phyloP scores from a whole-genome alignment of 2,329 filamentous ascomycete genomes.

The Aspergillus ochraceoroseus region DNA sequence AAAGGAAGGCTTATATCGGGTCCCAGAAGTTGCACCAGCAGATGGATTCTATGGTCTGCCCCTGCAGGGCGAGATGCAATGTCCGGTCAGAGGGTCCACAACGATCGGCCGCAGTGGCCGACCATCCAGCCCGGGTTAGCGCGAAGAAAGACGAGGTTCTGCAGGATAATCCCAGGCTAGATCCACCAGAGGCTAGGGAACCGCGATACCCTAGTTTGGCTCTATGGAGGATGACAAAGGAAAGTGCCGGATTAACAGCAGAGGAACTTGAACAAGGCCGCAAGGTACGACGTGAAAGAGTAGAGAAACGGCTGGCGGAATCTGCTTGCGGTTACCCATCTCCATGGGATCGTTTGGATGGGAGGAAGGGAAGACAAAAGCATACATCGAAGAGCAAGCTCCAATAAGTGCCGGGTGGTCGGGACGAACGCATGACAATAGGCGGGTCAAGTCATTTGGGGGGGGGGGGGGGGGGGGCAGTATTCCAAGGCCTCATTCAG shows the following conservation, averaged over 20 bases:
- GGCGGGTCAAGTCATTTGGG: too few relatives aligned
- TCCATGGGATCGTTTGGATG: background rate
- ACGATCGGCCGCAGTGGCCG: background rate
- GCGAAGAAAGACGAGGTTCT: too few relatives aligned
- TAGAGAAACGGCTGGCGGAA: background rate
- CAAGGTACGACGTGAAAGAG: slow-evolving; percentile 3
- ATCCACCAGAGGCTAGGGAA: background rate
- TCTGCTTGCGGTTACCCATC: background rate
- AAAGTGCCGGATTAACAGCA: background rate
- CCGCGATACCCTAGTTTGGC: background rate
- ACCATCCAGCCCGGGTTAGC: too few relatives aligned
- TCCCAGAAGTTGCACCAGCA: too few relatives aligned
- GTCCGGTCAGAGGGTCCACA: background rate
- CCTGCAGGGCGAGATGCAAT: too few relatives aligned
- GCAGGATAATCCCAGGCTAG: too few relatives aligned
- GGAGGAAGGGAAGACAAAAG: background rate
- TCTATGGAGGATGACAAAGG: background rate
- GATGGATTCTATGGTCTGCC: too few relatives aligned
- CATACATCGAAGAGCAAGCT: slow-evolving; percentile 1
- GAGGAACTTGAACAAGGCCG: slow-evolving; percentile 8
- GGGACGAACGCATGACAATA: too few relatives aligned
- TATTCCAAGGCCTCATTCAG: too few relatives aligned
- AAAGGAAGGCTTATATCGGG: background rate
- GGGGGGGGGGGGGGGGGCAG: too few relatives aligned
- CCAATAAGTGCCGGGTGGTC: too few relatives aligned